Evolutionary conservation across 2,329 filamentous ascomycete species (phyloP).

Genomic region (Volutella citrinella): DNA sequence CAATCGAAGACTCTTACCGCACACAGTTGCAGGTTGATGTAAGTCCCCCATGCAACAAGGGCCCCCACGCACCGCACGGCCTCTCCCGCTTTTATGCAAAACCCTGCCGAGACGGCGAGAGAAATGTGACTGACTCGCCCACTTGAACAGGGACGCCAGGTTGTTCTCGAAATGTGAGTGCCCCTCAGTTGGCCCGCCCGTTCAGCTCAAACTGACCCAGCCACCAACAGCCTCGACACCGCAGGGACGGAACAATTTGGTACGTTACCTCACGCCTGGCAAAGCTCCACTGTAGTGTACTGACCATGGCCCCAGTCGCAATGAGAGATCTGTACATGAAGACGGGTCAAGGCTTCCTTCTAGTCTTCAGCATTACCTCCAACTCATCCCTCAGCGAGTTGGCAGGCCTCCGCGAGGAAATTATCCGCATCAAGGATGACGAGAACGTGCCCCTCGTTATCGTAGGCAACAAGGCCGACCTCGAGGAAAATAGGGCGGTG

Average conservation of each 20-base stretch:
- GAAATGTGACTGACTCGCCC: constrained; percentile 33
- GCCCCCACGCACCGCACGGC: no score
- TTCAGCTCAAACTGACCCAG: constrained; percentile 18
- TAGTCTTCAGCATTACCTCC: constrained; percentile 90
- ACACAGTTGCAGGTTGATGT: constrained; percentile 81
- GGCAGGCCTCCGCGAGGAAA: constrained; percentile 78
- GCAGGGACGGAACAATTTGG: constrained; percentile 92
- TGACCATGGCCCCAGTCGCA: constrained; percentile 43
- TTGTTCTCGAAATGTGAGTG: constrained; percentile 81
- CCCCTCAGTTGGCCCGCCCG: constrained; percentile 15
- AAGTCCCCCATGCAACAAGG: constrained; percentile 49
- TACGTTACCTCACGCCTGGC: constrained; percentile 43
- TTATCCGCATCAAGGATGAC: constrained; percentile 87
- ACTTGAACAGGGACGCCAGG: constrained; percentile 72
- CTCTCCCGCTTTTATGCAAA: constrained; percentile 1
- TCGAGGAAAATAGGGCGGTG: constrained; percentile 81
- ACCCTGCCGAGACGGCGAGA: no score
- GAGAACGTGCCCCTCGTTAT: constrained; percentile 84
- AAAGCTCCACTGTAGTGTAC: constrained; percentile 13
- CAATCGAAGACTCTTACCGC: constrained; percentile 75
- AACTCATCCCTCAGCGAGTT: constrained; percentile 80
- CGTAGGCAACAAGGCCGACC: constrained; percentile 87
- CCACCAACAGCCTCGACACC: constrained; percentile 67
- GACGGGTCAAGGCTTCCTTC: constrained; percentile 83
- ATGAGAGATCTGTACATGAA: constrained; percentile 90